Percentiles rank a stretch among this genome's conserved stretches.
Conservation (phyloP, 225 moss, liverwort and hornwort genomes). For the Neckera pumila region DNA sequence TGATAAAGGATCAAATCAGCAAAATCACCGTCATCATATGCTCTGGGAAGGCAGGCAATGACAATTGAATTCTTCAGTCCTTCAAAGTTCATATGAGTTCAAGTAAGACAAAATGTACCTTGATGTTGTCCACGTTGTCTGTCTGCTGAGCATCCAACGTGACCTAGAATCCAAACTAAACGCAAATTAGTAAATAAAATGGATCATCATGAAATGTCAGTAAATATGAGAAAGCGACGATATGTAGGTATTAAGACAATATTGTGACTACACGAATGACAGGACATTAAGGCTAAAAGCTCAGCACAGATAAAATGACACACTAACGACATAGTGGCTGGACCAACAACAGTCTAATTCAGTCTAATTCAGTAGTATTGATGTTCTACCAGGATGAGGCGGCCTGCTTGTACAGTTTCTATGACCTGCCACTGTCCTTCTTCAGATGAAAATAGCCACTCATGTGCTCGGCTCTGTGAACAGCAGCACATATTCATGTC, state of each 20-base stretch:
- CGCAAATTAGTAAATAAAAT: neutral
- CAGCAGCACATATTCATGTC: neutral
- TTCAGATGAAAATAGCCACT: slow-evolving; percentile 87
- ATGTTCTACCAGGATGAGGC: slow-evolving; percentile 76
- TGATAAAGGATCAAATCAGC: neutral
- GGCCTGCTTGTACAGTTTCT: slow-evolving; percentile 78
- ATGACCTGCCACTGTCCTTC: slow-evolving; percentile 86
- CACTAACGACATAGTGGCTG: neutral
- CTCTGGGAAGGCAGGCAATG: neutral
- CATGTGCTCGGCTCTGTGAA: slow-evolving; percentile 68
- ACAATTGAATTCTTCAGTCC: neutral
- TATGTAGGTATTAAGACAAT: neutral
- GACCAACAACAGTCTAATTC: neutral
- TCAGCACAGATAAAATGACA: neutral
- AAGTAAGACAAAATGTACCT: neutral
- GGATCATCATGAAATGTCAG: neutral
- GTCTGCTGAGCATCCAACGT: slow-evolving; percentile 51
- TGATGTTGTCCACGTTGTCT: slow-evolving; percentile 28
- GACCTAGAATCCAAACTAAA: slow-evolving; percentile 27
- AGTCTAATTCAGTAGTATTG: neutral
- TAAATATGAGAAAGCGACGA: neutral
- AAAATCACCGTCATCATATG: neutral
- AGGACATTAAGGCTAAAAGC: neutral
- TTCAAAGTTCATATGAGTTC: neutral
- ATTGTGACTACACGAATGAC: neutral